These are phyloP conservation scores for Volutella citrinella DNA, from an alignment of 2,329 filamentous ascomycete species.

Conservation along the genomic window DNA sequence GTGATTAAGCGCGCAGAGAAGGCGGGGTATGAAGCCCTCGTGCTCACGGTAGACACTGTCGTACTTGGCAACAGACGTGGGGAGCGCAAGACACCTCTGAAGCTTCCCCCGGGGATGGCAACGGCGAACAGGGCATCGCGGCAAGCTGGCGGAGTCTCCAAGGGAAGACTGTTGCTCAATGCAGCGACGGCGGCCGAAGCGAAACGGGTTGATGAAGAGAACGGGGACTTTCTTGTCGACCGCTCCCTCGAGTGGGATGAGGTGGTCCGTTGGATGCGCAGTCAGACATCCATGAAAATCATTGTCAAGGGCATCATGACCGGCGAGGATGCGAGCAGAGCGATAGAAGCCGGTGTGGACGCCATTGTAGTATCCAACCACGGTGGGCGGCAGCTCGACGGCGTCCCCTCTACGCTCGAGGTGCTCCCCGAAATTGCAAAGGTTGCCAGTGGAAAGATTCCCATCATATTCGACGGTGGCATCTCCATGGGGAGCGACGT, in stretches of 20 bases:
- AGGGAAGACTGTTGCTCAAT: constrained; percentile 12
- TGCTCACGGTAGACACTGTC: constrained; percentile 27
- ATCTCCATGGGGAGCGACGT: constrained; percentile 5
- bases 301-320: constrained; percentile 14
- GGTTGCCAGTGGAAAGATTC: neutral
- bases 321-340: constrained; percentile 2
- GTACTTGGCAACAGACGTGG: constrained; percentile 28
- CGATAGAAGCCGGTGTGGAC: constrained; percentile 1
- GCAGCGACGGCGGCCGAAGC: constrained; percentile 18
- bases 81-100: constrained; percentile 23
- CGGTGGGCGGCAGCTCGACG: too few species aligned
- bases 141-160: neutral
- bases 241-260: constrained; percentile 20
- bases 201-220: constrained; percentile 7
- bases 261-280: constrained; percentile 19
- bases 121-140: constrained; percentile 18
- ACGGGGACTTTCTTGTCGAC: constrained; percentile 14
- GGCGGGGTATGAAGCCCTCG: constrained; percentile 27
- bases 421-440: constrained; percentile 4
- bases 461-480: constrained; percentile 6
- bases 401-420: constrained; percentile 5
- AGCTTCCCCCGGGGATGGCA: constrained; percentile 17
- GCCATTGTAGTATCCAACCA: constrained; percentile 8
- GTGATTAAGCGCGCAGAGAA: constrained; percentile 24
- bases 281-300: constrained; percentile 23